phyloP scores from a whole-genome alignment of 2,329 filamentous ascomycete species.

The Fusarium sp. region DNA sequence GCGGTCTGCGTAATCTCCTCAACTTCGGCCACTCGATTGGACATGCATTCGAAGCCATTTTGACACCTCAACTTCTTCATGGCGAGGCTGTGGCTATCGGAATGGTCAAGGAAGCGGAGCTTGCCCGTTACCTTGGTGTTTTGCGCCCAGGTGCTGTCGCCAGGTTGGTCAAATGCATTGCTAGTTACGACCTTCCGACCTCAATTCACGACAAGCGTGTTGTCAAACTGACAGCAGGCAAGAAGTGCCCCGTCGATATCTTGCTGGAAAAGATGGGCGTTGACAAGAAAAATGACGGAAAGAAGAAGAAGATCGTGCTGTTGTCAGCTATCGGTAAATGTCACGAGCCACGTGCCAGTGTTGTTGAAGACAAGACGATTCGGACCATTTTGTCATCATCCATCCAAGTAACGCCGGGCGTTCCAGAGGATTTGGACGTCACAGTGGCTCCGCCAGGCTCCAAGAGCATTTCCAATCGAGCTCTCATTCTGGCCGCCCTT shows the following conservation, averaged over 20 bases:
- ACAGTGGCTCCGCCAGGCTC: slow-evolving; percentile 92
- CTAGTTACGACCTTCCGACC: slow-evolving; percentile 91
- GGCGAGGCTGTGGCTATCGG: slow-evolving; percentile 97
- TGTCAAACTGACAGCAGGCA: slow-evolving; percentile 84
- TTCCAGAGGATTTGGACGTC: slow-evolving; percentile 74
- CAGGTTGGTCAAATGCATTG: slow-evolving; percentile 89
- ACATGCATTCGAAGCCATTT: slow-evolving; percentile 93
- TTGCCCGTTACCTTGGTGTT: slow-evolving; percentile 89
- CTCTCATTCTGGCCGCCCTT: slow-evolving; percentile 91
- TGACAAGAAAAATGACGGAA: slow-evolving; percentile 98
- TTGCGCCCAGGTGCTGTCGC: slow-evolving; percentile 89
- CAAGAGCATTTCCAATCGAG: slow-evolving; percentile 97
- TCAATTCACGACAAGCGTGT: slow-evolving; percentile 87
- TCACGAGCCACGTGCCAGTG: slow-evolving; percentile 86
- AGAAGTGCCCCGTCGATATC: slow-evolving; percentile 86
- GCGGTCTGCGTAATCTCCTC: slow-evolving; percentile 90
- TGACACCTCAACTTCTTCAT: slow-evolving; percentile 94
- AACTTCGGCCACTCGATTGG: slow-evolving; percentile 99
- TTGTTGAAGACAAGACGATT: slow-evolving; percentile 88
- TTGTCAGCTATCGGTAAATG: slow-evolving; percentile 91
- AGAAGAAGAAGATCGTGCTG: slow-evolving; percentile 95
- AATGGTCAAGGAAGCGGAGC: slow-evolving; percentile 97
- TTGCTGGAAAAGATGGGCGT: slow-evolving; percentile 94
- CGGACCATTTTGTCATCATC: slow-evolving; percentile 85
- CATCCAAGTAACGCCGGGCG: slow-evolving; percentile 78